Evolutionary conservation across 768 basidiomycete genomes (phyloP), one percentile per base, ranked within the genome.

Genomic region (Gyrodon lividus): DNA sequence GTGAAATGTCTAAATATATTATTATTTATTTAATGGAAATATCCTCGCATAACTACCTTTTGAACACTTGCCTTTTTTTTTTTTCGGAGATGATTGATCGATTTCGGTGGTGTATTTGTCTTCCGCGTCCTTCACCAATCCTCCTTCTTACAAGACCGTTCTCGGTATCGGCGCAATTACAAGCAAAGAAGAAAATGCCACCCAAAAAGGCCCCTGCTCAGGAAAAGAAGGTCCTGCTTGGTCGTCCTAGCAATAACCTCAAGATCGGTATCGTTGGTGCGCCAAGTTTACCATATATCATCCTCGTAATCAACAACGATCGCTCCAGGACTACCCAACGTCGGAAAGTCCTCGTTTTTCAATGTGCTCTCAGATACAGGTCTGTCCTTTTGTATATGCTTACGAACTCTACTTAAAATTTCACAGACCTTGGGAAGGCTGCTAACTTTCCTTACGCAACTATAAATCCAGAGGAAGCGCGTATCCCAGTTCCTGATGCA

Each of bases 301-400:
- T 8, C 43, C 17, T 6, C 33, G 23, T 26, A 51, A 37, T 46
- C 24, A 22, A 54, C 5, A 5, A 26, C 20, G 31, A 66, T 53
- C 52, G 34, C 24, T 40, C 35, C 46, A 93, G 90, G 91, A 68
- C 72, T 97, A 35, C 94, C 96, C 47, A 98, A 99, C 69, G 96
- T 98, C 60, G 97, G 97, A 57, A 98, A 99, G 72, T 94, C 92
- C 0, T 97, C 94, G n/a, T 96, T 98, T 73, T 99, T 99, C 83
- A 99, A 99, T 71, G 88, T 79, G 34, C 82, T 98, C 46, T 95
- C 96, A 28, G 83, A 94, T 62, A 92, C 92, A 55, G 91, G 92
- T 91, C 28, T 37, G 80, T 67, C 31, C 43, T 51, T 13, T 44
- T 47, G 43, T 43, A 24, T 46, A 8, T 7, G 9, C 17, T 24